phyloP scores from a whole-genome alignment of 2,329 filamentous ascomycete genomes.

The Penicillium concentricum region DNA sequence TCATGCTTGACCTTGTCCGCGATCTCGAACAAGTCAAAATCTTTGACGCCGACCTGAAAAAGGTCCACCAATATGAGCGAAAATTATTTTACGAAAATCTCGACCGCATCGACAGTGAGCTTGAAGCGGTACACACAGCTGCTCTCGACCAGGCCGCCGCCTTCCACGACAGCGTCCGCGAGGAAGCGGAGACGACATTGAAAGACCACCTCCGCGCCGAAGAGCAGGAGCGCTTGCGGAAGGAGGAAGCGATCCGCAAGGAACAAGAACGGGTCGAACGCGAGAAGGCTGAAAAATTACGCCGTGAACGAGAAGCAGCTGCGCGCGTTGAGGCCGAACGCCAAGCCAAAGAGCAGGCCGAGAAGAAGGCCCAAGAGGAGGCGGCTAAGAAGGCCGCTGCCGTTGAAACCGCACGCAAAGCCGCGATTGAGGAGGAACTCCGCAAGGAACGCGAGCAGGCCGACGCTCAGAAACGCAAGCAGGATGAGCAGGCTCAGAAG shows the following conservation, averaged over 20 bases:
- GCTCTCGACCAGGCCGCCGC: constrained; percentile 65
- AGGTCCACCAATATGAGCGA: constrained; percentile 44
- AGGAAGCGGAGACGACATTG: constrained; percentile 55
- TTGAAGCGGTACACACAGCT: constrained; percentile 62
- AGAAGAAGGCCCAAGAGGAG: constrained; percentile 33
- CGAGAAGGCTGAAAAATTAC: constrained; percentile 33
- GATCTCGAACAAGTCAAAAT: constrained; percentile 44
- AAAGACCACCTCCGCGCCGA: constrained; percentile 46
- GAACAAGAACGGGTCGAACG: constrained; percentile 36
- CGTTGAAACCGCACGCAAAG: constrained; percentile 40
- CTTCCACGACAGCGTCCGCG: constrained; percentile 65
- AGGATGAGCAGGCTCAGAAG: constrained; percentile 30
- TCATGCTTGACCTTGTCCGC: constrained; percentile 40
- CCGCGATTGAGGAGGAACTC: constrained; percentile 34
- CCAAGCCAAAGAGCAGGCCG: constrained; percentile 42
- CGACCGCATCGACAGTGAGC: constrained; percentile 62
- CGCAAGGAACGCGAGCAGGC: constrained; percentile 34
- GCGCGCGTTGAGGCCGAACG: constrained; percentile 42
- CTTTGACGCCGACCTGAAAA: constrained; percentile 45
- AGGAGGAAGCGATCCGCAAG: constrained; percentile 37
- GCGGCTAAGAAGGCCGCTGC: constrained; percentile 35
- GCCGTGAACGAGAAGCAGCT: constrained; percentile 38
- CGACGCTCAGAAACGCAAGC: constrained; percentile 34
- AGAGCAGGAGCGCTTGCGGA: constrained; percentile 38
- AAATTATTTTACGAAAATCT: constrained; percentile 56